Conservation (phyloP, 2,329 filamentous ascomycete species). For the Pseudocercospora musae region DNA sequence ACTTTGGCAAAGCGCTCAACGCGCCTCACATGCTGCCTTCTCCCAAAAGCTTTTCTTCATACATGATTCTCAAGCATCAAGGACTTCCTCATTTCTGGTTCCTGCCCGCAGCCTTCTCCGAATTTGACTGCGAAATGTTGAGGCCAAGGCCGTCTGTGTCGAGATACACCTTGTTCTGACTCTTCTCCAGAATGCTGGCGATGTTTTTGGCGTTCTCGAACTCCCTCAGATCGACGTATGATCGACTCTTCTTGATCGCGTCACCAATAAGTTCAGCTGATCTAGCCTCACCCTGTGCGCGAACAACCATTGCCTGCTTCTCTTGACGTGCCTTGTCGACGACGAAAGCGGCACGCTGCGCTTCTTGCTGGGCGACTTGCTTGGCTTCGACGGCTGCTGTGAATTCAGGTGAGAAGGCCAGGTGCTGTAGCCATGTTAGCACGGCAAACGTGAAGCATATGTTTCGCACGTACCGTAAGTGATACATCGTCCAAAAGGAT, state of each 20-base stretch:
- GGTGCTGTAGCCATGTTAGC: constrained; percentile 47
- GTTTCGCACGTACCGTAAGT: constrained; percentile 56
- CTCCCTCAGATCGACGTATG: constrained; percentile 94
- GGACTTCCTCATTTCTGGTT: neutral
- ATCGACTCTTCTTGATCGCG: constrained; percentile 98
- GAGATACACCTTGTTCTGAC: constrained; percentile 90
- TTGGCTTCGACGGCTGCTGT: constrained; percentile 68
- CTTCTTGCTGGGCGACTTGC: constrained; percentile 79
- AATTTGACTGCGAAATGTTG: constrained; percentile 60
- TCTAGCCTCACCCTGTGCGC: constrained; percentile 96
- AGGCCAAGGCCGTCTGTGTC: constrained; percentile 87
- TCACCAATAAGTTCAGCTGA: constrained; percentile 98
- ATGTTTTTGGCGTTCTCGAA: constrained; percentile 94
- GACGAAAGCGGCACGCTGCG: constrained; percentile 92
- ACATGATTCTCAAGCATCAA: neutral
- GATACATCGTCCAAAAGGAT: constrained; percentile 97
- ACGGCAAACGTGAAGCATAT: neutral
- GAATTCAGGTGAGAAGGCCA: constrained; percentile 68
- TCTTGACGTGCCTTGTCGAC: constrained; percentile 99
- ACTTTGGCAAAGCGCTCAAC: neutral
- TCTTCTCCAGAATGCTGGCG: constrained; percentile 81
- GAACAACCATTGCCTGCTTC: constrained; percentile 98
- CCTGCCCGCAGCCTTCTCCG: constrained; percentile 15
- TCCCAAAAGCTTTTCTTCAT: constrained; percentile 2
- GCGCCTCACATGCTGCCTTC: neutral